A percentile compares a stretch with the other conserved stretches of the same genome.
Evolutionary conservation across 2,329 filamentous ascomycete genomes (phyloP).

Genomic region (Fusarium musae): DNA sequence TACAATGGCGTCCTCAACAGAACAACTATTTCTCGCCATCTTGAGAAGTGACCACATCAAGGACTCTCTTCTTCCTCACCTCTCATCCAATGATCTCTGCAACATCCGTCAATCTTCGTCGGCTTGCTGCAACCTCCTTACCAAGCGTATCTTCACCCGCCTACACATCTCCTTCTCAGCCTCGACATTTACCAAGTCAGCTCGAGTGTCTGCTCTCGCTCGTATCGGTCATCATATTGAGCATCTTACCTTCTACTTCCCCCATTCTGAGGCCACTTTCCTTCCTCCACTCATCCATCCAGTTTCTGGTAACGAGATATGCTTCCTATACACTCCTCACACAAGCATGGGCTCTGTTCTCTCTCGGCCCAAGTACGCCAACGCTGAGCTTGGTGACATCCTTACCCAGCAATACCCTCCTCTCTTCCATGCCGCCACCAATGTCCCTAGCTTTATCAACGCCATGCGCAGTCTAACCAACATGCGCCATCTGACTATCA

Average conservation of each 20-base stretch:
- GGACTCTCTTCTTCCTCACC: slow-evolving; percentile 60
- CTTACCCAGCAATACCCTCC: slow-evolving; percentile 89
- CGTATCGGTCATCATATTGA: slow-evolving; percentile 83
- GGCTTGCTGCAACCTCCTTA: slow-evolving; percentile 76
- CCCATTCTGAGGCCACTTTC: slow-evolving; percentile 82
- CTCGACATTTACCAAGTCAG: slow-evolving; percentile 79
- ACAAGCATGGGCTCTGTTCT: slow-evolving; percentile 70
- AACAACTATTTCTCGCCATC: slow-evolving; percentile 64
- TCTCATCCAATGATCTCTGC: slow-evolving; percentile 65
- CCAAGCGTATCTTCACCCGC: slow-evolving; percentile 75
- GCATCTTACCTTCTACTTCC: slow-evolving; percentile 80
- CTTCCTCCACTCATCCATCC: slow-evolving; percentile 87
- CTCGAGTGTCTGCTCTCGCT: slow-evolving; percentile 77
- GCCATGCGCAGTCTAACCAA: slow-evolving; percentile 76
- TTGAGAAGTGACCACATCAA: slow-evolving; percentile 64
- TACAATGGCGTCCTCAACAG: slow-evolving; percentile 61
- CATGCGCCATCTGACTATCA: slow-evolving; percentile 78
- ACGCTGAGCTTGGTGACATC: slow-evolving; percentile 80
- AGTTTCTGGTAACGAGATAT: slow-evolving; percentile 78
- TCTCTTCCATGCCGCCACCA: slow-evolving; percentile 88
- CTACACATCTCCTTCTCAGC: slow-evolving; percentile 77
- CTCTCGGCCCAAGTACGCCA: slow-evolving; percentile 80
- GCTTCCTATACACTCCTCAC: slow-evolving; percentile 84
- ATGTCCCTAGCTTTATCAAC: slow-evolving; percentile 84
- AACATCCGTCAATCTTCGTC: slow-evolving; percentile 74